Evolutionary conservation across 225 moss, liverwort and hornwort species (phyloP).

Genomic region (Anthoceros angustus): DNA sequence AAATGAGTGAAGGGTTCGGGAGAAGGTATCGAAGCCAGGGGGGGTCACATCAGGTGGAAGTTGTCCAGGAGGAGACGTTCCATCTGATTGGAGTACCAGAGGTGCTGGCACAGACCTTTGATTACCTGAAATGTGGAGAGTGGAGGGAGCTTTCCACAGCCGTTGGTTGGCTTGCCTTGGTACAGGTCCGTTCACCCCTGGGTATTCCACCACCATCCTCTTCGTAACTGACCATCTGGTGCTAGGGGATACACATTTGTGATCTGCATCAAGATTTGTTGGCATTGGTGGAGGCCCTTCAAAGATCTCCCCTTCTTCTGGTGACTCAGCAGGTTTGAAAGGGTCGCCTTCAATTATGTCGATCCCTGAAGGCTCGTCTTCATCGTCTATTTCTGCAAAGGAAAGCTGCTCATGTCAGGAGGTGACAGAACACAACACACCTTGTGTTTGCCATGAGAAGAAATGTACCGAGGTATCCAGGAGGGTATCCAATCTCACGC

Average conservation of each 20-base stretch:
- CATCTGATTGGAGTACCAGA: neutral
- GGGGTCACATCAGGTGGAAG: neutral
- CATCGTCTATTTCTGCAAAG: neutral
- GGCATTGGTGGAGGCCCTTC: constrained; percentile 19
- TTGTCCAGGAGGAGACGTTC: neutral
- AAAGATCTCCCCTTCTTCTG: constrained; percentile 39
- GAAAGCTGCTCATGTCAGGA: no score
- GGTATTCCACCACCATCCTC: constrained; percentile 31
- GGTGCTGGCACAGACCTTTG: neutral
- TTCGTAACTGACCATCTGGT: constrained; percentile 18
- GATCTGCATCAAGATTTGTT: constrained; percentile 5
- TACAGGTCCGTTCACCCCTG: constrained; percentile 49
- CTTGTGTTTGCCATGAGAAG: no score
- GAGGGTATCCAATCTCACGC: constrained; percentile 38
- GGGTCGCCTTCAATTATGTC: constrained; percentile 27
- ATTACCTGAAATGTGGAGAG: neutral
- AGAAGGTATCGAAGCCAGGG: neutral
- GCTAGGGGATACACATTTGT: constrained; percentile 24
- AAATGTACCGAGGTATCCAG: constrained; percentile 40
- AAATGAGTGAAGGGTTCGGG: neutral
- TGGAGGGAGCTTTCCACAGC: constrained; percentile 28
- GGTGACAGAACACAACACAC: no score
- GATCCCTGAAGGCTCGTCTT: constrained; percentile 28
- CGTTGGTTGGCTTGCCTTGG: constrained; percentile 29
- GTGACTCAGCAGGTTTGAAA: constrained; percentile 14